Evolutionary conservation across 129 eudicot genomes (phyloP).

Genomic region (Calendula officinalis): DNA sequence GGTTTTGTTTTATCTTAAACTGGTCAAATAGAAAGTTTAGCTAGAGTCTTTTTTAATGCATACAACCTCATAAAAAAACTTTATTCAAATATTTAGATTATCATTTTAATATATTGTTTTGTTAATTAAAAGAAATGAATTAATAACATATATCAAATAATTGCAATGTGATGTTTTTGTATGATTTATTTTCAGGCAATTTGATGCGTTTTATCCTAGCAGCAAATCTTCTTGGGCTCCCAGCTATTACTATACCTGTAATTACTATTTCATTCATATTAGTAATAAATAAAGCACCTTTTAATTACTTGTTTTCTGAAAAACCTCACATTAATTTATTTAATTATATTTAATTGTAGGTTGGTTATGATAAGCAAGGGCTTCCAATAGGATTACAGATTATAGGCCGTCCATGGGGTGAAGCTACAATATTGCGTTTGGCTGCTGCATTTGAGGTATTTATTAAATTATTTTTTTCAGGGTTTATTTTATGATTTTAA

Average conservation of each 20-base stretch:
- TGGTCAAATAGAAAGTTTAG: not conserved
- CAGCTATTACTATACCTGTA: constrained; percentile 76
- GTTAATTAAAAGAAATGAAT: too few species aligned
- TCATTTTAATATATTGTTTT: too few species aligned
- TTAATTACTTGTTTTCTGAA: not conserved
- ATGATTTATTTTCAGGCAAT: constrained; percentile 41
- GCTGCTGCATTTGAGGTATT: constrained; percentile 93
- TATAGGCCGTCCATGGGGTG: constrained; percentile 93
- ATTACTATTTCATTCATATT: constrained; percentile 18
- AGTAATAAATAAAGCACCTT: not conserved
- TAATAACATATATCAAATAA: too few species aligned
- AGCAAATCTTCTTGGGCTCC: constrained; percentile 67
- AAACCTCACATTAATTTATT: not conserved
- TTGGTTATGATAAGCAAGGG: constrained; percentile 96
- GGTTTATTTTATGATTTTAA: not conserved
- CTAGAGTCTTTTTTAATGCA: too few species aligned
- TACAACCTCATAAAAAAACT: too few species aligned
- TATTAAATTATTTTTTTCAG: not conserved
- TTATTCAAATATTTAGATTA: too few species aligned
- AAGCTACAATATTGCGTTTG: constrained; percentile 80
- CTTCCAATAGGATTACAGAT: constrained; percentile 95
- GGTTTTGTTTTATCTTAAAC: too few species aligned
- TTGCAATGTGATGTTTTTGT: not conserved
- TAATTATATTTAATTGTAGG: constrained; percentile 35
- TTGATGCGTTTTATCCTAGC: constrained; percentile 64